A percentile compares a stretch with the other conserved stretches of the same genome.
phyloP scores from a whole-genome alignment of 2,329 filamentous ascomycete species.

The Talaromyces sp. region DNA sequence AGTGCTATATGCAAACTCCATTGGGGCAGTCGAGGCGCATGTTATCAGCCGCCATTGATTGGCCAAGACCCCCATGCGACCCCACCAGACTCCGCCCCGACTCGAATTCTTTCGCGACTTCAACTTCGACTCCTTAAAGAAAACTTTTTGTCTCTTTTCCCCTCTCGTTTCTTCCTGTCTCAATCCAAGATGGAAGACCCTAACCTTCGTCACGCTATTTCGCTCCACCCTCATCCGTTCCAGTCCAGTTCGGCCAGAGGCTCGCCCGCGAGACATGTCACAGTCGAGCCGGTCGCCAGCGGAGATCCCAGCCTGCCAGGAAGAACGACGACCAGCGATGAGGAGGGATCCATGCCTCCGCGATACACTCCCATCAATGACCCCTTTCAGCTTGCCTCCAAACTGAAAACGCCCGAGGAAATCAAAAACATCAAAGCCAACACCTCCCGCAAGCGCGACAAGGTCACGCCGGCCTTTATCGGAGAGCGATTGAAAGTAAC shows the following conservation, averaged over 20 bases:
- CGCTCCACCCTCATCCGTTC: conserved; percentile 16
- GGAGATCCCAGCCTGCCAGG: conserved; percentile 17
- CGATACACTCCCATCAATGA: conserved; percentile 62
- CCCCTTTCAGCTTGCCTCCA: conserved; percentile 71
- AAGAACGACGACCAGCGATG: conserved; percentile 26
- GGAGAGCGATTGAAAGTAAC: conserved; percentile 16
- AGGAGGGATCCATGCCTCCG: conserved; percentile 45
- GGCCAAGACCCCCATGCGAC: not conserved
- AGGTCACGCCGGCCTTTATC: conserved; percentile 28
- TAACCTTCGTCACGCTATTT: conserved; percentile 12
- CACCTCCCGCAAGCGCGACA: conserved; percentile 67
- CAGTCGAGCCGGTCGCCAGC: conserved; percentile 26
- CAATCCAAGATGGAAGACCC: conserved; percentile 10
- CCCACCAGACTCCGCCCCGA: not conserved
- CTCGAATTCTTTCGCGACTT: not conserved
- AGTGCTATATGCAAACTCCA: not conserved
- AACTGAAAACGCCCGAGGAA: conserved; percentile 71
- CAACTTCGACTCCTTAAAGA: too few species aligned
- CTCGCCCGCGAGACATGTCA: conserved; percentile 1
- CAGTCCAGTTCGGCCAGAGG: conserved; percentile 5
- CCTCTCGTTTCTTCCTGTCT: not conserved
- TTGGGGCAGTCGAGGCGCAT: not conserved
- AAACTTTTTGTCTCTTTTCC: too few species aligned
- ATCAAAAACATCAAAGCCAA: conserved; percentile 75
- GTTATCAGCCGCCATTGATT: not conserved